A percentile compares a stretch with the other conserved stretches of the same genome.
Evolutionary conservation across 306 rosid genomes (phyloP).

Genomic region (Adenanthera pavonina): DNA sequence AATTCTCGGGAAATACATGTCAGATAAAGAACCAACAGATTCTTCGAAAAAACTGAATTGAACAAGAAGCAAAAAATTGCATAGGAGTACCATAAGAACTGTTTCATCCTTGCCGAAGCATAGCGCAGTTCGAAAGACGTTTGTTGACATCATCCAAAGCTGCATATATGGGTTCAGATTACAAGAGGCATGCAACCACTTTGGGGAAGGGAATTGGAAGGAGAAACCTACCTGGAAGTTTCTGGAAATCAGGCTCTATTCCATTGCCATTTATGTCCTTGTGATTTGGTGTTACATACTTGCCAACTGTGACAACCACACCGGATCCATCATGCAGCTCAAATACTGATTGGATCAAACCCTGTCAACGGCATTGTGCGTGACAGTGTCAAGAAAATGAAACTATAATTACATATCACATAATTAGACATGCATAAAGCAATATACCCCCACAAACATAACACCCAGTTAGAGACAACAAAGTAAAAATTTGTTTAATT

Average conservation of each 20-base stretch:
- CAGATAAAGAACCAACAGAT: constrained; percentile 26
- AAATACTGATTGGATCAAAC: constrained; percentile 93
- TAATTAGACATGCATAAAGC: constrained; percentile 11
- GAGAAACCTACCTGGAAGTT: constrained; percentile 71
- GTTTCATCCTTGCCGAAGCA: constrained; percentile 58
- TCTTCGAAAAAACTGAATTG: constrained; percentile 19
- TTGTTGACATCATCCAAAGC: constrained; percentile 76
- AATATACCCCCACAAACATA: not conserved
- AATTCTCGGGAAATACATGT: constrained; percentile 22
- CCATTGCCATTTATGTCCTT: constrained; percentile 94
- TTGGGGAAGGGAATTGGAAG: not conserved
- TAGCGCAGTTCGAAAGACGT: constrained; percentile 68
- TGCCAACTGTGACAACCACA: constrained; percentile 91
- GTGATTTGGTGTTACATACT: constrained; percentile 90
- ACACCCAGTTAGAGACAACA: not conserved
- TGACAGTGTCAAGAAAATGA: constrained; percentile 25
- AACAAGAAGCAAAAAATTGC: constrained; percentile 30
- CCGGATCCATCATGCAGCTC: constrained; percentile 96
- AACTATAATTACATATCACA: not conserved
- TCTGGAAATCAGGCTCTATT: constrained; percentile 85
- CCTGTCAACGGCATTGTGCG: constrained; percentile 54
- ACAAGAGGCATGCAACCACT: constrained; percentile 25
- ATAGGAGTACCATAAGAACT: constrained; percentile 34
- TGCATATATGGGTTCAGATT: constrained; percentile 49
- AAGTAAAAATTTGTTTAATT: not conserved